Evolutionary conservation across 495 filamentous ascomycete genomes (phyloP), one percentile per base, ranked within the genome.

Genomic region (Trichocladium uniseriatum): DNA sequence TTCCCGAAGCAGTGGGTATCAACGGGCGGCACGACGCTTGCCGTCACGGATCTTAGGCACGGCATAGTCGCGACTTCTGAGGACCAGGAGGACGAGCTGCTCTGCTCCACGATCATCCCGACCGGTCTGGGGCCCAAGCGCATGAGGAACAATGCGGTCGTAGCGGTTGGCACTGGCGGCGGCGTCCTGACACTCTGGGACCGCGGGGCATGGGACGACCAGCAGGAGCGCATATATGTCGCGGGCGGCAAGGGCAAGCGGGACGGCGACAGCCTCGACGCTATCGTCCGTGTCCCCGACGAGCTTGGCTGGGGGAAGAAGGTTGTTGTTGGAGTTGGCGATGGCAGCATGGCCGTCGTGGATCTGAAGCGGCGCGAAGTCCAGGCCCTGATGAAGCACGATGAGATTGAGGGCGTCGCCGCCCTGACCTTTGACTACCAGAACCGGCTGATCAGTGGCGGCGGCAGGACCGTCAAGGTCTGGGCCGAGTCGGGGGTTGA

Each of bases 101-200:
- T 95, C 13, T 86, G 83, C 62, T 85, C 84, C 1, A 70, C 78
- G 6, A 84, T 86, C 62, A 82, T 95, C 19, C 73, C 75, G 6
- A 78, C 81, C 2, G 73, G 90, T 28, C 66, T 80, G 54, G 71
- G 75, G 1, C 66, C 73, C 11, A 77, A 71, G 59, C 69, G 79
- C 2, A 77, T 79, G 32, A 72, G 78, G 16, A 80, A 83, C 45
- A 80, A 81, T 20, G 86, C 84, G 2, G 87, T 94, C 57, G 71
- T 94, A 1, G 65, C 89, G 1, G 81, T 94, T 2, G 92, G 92
- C 27, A 85, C 82, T 13, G 79, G 81, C 10, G 79, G 75, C 8
- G 92, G 92, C 14, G 78, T 94, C 5, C 56, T 96, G 52, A 94
- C 90, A 9, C 71, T 96, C 2, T 98, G 92, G 92, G 89, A 97